phyloP scores from a whole-genome alignment of 164 flowering plant genomes.

The Dillenia turbinata region DNA sequence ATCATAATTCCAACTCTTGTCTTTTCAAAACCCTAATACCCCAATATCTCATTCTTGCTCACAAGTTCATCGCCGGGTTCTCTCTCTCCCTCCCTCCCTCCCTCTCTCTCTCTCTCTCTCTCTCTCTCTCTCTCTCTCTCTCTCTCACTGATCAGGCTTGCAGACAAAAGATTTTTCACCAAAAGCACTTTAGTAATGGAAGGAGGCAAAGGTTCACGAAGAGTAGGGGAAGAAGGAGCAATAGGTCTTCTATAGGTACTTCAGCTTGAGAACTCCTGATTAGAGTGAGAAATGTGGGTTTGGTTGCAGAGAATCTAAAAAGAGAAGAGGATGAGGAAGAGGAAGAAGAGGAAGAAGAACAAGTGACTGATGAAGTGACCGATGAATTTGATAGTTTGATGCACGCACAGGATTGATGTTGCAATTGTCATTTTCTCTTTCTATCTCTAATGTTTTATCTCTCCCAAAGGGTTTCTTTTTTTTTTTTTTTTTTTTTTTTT shows the following conservation, averaged over 20 bases:
- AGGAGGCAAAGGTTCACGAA: constrained; percentile 32
- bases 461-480: not conserved
- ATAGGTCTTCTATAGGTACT: constrained; percentile 81
- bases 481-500: too few species aligned
- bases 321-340: constrained; percentile 29
- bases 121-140: too few species aligned
- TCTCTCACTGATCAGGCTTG: too few species aligned
- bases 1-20: too few species aligned
- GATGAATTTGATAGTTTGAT: constrained; percentile 39
- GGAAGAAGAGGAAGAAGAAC: constrained; percentile 22
- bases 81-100: too few species aligned
- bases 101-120: too few species aligned
- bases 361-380: too few species aligned
- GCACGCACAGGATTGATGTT: constrained; percentile 55
- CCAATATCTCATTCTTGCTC: too few species aligned
- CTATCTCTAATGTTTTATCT: not conserved
- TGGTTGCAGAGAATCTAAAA: constrained; percentile 32
- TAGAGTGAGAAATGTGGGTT: constrained; percentile 21
- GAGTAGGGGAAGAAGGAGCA: constrained; percentile 48
- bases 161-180: too few species aligned
- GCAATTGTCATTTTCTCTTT: constrained; percentile 53
- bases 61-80: too few species aligned
- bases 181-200: too few species aligned
- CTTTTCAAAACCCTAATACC: too few species aligned
- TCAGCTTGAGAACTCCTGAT: constrained; percentile 74